These are phyloP conservation scores for Neurospora pannonica DNA, from an alignment of 495 filamentous ascomycete genomes.

Conservation along the genomic window DNA sequence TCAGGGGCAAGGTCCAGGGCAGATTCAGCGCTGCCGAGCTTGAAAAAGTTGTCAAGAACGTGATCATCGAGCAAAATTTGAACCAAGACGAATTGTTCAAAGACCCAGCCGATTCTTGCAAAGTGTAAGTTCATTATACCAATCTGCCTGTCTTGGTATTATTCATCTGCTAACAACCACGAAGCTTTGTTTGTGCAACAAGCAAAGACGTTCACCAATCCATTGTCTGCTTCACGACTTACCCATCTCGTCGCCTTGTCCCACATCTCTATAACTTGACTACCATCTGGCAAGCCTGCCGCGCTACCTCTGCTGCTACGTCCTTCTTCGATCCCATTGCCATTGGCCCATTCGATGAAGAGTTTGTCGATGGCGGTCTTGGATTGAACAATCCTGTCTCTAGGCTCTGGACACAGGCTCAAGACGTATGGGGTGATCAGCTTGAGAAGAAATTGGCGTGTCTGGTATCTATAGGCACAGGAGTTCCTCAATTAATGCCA, in stretches of 20 bases:
- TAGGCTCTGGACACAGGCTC: no score
- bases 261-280: constrained; percentile 11
- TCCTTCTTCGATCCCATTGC: constrained; percentile 39
- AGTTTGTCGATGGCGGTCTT: constrained; percentile 33
- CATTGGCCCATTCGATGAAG: constrained; percentile 23
- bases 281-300: constrained; percentile 39
- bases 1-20: constrained; percentile 25
- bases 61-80: constrained; percentile 25
- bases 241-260: constrained; percentile 22
- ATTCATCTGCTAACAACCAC: background rate
- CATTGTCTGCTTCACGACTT: constrained; percentile 31
- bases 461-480: constrained; percentile 40
- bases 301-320: constrained; percentile 35
- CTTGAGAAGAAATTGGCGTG: constrained; percentile 29
- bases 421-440: constrained; percentile 25
- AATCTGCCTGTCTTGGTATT: background rate
- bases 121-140: background rate
- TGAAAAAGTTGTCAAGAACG: constrained; percentile 30
- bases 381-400: constrained; percentile 41
- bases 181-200: constrained; percentile 40
- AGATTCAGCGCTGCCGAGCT: no score
- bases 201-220: constrained; percentile 27
- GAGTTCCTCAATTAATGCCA: constrained; percentile 19
- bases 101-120: constrained; percentile 12
- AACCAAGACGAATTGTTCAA: constrained; percentile 31